phyloP scores from a whole-genome alignment of 106 monocot species.

The Dactylorhiza incarnata region DNA sequence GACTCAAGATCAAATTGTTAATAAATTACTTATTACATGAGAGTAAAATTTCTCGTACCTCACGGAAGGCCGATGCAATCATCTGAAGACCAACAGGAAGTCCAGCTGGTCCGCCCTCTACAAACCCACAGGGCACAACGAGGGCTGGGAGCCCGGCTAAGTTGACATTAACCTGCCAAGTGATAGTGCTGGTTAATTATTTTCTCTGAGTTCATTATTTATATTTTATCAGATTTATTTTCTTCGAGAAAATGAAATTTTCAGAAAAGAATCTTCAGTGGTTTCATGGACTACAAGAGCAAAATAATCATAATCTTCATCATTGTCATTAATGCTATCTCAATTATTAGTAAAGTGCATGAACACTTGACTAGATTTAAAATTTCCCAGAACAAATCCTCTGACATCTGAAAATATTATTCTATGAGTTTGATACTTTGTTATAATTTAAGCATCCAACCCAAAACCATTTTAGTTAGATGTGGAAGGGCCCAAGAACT shows the following conservation, averaged over 20 bases:
- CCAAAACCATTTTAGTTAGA: no score
- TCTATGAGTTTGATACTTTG: no score
- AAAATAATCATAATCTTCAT: background rate
- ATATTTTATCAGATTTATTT: background rate
- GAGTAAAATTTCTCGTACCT: slow-evolving; percentile 33
- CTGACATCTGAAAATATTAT: background rate
- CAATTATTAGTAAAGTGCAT: background rate
- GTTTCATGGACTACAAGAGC: background rate
- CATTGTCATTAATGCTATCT: background rate
- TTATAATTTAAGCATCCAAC: no score
- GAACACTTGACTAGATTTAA: background rate
- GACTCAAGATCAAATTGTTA: no score
- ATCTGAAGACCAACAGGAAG: slow-evolving; percentile 96
- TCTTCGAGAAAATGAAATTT: background rate
- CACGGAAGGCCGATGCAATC: slow-evolving; percentile 72
- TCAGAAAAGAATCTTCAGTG: background rate
- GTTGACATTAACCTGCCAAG: slow-evolving; percentile 84
- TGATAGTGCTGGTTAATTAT: background rate
- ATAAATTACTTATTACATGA: no score
- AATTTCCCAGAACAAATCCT: background rate
- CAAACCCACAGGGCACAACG: slow-evolving; percentile 91
- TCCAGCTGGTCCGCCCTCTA: slow-evolving; percentile 54
- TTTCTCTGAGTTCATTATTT: background rate
- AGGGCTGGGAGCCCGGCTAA: slow-evolving; percentile 89
- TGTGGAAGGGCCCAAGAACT: no score